A percentile compares a stretch with the other conserved stretches of the same genome.
phyloP scores from a whole-genome alignment of 169 alveolate species.

The Plasmodium reichenowi region DNA sequence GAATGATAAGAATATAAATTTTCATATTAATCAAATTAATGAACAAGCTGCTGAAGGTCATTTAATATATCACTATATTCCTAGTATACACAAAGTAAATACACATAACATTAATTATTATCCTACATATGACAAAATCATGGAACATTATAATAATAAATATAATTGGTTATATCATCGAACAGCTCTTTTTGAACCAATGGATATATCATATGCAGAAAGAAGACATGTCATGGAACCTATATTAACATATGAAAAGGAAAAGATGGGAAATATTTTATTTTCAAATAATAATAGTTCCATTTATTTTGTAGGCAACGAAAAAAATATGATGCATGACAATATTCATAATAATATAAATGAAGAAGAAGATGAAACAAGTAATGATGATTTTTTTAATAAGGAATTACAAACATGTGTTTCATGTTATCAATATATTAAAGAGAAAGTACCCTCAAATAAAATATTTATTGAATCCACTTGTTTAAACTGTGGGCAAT shows the following conservation, averaged over 20 bases:
- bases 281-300: not conserved
- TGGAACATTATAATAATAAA: slow-evolving; percentile 16
- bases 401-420: slow-evolving; percentile 53
- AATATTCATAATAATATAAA: not conserved
- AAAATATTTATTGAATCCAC: slow-evolving; percentile 9
- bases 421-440: slow-evolving; percentile 66
- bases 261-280: not conserved
- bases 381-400: slow-evolving; percentile 3
- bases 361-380: not conserved
- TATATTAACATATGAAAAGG: slow-evolving; percentile 2
- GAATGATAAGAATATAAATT: slow-evolving; percentile 1
- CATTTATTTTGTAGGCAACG: no score
- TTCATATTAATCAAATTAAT: no score
- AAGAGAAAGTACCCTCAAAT: slow-evolving; percentile 11
- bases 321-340: not conserved
- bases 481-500: slow-evolving; percentile 62
- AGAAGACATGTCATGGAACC: not conserved
- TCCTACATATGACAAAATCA: slow-evolving; percentile 7
- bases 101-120: slow-evolving; percentile 8
- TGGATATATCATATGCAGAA: slow-evolving; percentile 9
- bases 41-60: no score
- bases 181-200: slow-evolving; percentile 14
- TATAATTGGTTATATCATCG: not conserved
- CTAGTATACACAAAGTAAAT: not conserved
- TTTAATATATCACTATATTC: no score